Percentiles rank a stretch among this genome's conserved stretches.
These are phyloP conservation scores for Ceratocystis variospora DNA, from an alignment of 2,329 filamentous ascomycete species.

Conservation along the genomic window DNA sequence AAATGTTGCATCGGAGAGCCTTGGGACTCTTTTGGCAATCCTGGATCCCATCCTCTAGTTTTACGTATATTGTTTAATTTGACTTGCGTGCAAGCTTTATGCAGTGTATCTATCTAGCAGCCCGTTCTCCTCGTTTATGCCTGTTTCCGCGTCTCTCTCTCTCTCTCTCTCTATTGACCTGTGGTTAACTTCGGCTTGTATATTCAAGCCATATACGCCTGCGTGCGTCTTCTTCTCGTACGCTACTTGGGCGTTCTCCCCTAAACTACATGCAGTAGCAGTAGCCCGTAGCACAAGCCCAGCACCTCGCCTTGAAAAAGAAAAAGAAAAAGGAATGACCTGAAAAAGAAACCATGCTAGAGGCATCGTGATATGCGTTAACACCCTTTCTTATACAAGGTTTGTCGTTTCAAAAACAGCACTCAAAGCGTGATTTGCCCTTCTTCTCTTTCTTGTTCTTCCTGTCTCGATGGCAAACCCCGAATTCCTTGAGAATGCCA, in stretches of 20 bases:
- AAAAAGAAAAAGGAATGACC: too few relatives aligned
- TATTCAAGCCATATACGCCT: neutral
- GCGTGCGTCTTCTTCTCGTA: too few relatives aligned
- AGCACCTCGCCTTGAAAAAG: too few relatives aligned
- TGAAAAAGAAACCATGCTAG: too few relatives aligned
- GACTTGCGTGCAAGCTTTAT: neutral
- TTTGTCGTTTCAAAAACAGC: too few relatives aligned
- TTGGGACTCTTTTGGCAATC: neutral
- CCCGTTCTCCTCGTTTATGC: neutral
- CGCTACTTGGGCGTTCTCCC: too few relatives aligned
- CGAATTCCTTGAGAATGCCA: neutral
- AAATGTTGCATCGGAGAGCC: neutral
- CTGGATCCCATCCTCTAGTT: neutral
- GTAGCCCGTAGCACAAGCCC: neutral
- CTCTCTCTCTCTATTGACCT: neutral
- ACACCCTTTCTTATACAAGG: too few relatives aligned
- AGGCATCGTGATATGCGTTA: too few relatives aligned
- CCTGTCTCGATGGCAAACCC: neutral
- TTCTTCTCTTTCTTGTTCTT: neutral
- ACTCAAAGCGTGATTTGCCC: neutral
- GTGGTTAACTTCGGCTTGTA: neutral
- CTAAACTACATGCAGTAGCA: too few relatives aligned
- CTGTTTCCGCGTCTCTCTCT: neutral
- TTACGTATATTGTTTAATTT: neutral
- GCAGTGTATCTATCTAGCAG: neutral